phyloP scores from a whole-genome alignment of 208 protist genomes.

The Crithidia acanthocephali region DNA sequence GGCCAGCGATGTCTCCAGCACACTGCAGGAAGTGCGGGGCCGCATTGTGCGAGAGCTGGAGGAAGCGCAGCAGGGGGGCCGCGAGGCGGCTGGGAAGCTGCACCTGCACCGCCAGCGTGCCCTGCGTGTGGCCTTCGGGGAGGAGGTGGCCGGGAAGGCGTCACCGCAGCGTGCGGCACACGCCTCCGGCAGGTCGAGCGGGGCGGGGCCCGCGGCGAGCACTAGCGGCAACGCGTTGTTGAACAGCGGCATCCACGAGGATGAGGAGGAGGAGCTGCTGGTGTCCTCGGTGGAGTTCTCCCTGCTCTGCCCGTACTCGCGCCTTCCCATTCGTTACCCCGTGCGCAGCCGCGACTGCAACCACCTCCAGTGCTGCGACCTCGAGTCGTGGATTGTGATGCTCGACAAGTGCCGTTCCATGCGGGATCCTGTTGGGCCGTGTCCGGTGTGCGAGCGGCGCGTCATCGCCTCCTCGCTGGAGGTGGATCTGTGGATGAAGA shows the following conservation, averaged over 20 bases:
- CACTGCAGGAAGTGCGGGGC: slow-evolving; percentile 47
- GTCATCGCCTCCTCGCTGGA: slow-evolving; percentile 79
- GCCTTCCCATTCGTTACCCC: slow-evolving; percentile 58
- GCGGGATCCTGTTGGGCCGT: slow-evolving; percentile 85
- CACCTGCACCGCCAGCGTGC: slow-evolving; percentile 66
- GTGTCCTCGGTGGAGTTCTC: slow-evolving; percentile 90
- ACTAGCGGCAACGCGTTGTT: no score
- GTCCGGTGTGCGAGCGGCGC: slow-evolving; percentile 84
- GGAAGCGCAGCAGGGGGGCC: slow-evolving; percentile 28
- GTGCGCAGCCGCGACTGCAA: slow-evolving; percentile 80
- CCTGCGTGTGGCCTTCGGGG: slow-evolving; percentile 70
- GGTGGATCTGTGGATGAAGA: slow-evolving; percentile 84
- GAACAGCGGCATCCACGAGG: slow-evolving; percentile 15
- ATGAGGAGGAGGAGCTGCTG: slow-evolving; percentile 57
- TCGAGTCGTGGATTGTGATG: slow-evolving; percentile 88
- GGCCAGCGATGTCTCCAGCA: slow-evolving; percentile 28
- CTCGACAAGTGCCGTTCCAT: slow-evolving; percentile 77
- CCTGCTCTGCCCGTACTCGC: slow-evolving; percentile 86
- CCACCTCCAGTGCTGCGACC: slow-evolving; percentile 92
- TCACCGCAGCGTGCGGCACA: slow-evolving; percentile 8
- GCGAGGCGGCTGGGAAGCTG: slow-evolving; percentile 28
- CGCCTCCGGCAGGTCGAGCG: not conserved
- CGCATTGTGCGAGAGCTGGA: slow-evolving; percentile 64
- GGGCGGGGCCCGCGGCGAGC: not conserved
- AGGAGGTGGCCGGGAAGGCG: slow-evolving; percentile 22